Percentiles rank a stretch among this genome's conserved stretches.
Evolutionary conservation across 2,329 filamentous ascomycete species (phyloP).

Genomic region (Blumeria graminis): DNA sequence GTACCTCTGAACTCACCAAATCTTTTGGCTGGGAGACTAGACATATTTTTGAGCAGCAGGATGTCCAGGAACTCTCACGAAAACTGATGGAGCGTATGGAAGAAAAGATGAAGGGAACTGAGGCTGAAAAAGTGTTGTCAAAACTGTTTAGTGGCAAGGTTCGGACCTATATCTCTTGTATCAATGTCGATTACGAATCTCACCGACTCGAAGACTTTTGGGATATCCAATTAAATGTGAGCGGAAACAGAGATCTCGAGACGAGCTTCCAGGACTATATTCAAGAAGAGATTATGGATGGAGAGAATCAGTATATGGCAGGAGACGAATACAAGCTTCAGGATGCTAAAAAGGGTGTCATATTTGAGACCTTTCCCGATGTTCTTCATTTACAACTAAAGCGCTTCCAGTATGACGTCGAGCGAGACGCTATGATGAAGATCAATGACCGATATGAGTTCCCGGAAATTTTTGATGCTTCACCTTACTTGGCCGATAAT

Average conservation of each 20-base stretch:
- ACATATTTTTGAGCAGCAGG: constrained; percentile 96
- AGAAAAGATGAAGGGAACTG: constrained; percentile 92
- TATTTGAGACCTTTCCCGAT: constrained; percentile 85
- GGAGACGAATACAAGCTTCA: constrained; percentile 76
- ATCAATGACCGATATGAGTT: constrained; percentile 88
- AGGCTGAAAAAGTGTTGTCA: constrained; percentile 67
- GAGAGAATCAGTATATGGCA: constrained; percentile 95
- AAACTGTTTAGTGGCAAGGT: constrained; percentile 92
- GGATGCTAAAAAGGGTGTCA: constrained; percentile 92
- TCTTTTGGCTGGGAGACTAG: constrained; percentile 97
- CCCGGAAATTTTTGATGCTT: constrained; percentile 59
- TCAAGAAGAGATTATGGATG: constrained; percentile 86
- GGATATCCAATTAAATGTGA: constrained; percentile 95
- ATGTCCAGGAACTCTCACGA: constrained; percentile 87
- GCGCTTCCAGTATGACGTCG: constrained; percentile 92
- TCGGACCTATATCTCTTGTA: constrained; percentile 96
- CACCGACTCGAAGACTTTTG: constrained; percentile 93
- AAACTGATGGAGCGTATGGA: constrained; percentile 96
- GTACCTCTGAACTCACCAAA: constrained; percentile 78
- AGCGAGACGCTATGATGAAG: constrained; percentile 96
- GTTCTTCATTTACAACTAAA: constrained; percentile 90
- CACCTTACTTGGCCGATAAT: constrained; percentile 66
- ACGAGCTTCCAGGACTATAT: constrained; percentile 95
- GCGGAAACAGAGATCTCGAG: constrained; percentile 74
- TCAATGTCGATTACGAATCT: constrained; percentile 94